These are phyloP conservation scores for Mimosa bimucronata DNA, from an alignment of 306 rosid species.

Conservation along the genomic window DNA sequence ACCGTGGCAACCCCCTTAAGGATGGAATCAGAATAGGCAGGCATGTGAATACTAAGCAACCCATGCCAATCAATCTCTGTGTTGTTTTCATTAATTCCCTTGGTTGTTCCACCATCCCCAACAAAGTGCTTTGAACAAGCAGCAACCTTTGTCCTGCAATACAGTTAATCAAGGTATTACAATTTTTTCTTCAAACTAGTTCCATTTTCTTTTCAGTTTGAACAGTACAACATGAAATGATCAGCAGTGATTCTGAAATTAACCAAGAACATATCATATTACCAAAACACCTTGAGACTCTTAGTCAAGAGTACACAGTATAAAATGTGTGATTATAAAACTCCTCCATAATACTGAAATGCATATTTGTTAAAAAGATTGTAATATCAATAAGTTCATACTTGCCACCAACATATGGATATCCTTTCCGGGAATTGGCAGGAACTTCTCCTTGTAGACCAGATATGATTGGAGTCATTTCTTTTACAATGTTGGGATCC, in stretches of 20 bases:
- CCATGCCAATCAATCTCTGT: constrained; percentile 69
- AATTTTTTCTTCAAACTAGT: not conserved
- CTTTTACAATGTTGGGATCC: constrained; percentile 76
- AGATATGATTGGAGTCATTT: constrained; percentile 81
- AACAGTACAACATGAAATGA: not conserved
- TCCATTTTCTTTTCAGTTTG: not conserved
- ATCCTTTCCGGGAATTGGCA: constrained; percentile 60
- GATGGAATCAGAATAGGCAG: constrained; percentile 86
- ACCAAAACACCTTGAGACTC: not conserved
- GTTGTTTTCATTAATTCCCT: constrained; percentile 85
- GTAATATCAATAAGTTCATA: constrained; percentile 47
- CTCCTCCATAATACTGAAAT: constrained; percentile 1
- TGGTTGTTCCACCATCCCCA: constrained; percentile 92
- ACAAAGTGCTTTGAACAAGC: constrained; percentile 99
- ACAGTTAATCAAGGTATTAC: not conserved
- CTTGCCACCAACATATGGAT: constrained; percentile 87
- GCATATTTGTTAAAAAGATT: not conserved
- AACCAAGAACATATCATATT: not conserved
- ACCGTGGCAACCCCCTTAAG: constrained; percentile 84
- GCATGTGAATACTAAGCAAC: constrained; percentile 88
- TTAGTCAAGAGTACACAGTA: not conserved
- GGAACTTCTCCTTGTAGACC: constrained; percentile 92
- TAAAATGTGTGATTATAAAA: constrained; percentile 9
- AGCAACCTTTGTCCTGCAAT: constrained; percentile 80
- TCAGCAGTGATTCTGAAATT: constrained; percentile 1